Base-by-base conservation (phyloP, 1,139 yeast species). In the Torulaspora pretoriensis region DNA sequence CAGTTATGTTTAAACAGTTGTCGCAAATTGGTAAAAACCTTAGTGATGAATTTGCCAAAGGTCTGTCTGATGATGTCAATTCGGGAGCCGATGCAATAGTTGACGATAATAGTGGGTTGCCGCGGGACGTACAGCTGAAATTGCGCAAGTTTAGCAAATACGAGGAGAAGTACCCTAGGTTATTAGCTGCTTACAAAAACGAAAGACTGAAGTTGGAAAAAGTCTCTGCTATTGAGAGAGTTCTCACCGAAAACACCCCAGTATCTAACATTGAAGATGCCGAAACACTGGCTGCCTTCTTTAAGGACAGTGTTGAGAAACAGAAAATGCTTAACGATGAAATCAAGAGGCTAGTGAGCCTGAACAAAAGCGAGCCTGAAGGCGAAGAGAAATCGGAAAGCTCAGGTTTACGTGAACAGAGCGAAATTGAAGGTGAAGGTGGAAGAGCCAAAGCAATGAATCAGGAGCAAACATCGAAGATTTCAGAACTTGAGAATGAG, bases 81-180 rank as follows among this genome's bases (percentile, higher is more conserved):
- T 24, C 47, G n/a, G 41, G 52, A 14, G 57, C 55, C 9, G 57
- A 54, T 29, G 49, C 54, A n/a, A 25, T 38, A 25, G 19, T 36
- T 35, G 51, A 53, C 8, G 69, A 71, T 42, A 53, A 68, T 30
- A 68, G 68, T 8, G 69, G 73, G 2, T 64, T 82, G 27, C 79
- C 89, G 0, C 73, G 73, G 4, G 75, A 74, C 8, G 64, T 85
- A 24, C 74, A 76, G 53, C 69, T 81, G 10, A 84, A 83, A 57
- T 68, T 90, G 65, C 75, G 77, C 50, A 89, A 87, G 68, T 87
- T 87, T 61, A 80, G 77, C 47, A 89, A 88, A 63, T 92, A 89
- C 63, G 97, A 92, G 64, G 85, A 84, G 46, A 87, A 87, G 60
- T 90, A 89, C 61, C 97, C 97, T 0, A 67, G 80, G 16, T 70